Evolutionary conservation across 306 rosid species (phyloP).

Genomic region (Prunus mongolica): DNA sequence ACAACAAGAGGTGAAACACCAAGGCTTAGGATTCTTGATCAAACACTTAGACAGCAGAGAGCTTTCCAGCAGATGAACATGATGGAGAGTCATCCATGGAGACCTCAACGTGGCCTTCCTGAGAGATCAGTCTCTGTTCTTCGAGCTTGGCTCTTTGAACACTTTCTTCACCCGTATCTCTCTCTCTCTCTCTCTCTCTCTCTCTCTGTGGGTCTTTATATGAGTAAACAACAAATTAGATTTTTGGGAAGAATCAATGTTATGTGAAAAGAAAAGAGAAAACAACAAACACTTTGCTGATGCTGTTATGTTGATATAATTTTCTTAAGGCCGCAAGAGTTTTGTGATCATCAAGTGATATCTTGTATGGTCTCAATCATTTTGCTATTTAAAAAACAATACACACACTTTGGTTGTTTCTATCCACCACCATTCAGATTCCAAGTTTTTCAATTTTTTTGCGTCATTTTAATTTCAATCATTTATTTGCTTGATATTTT

Average conservation of each 20-base stretch:
- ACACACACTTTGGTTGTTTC: constrained; percentile 45
- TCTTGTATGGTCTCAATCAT: constrained; percentile 34
- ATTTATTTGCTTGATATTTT: constrained; percentile 23
- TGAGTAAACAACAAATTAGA: constrained; percentile 36
- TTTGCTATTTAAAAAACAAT: constrained; percentile 27
- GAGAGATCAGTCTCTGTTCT: constrained; percentile 87
- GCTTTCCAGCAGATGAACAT: constrained; percentile 85
- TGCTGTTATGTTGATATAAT: not conserved
- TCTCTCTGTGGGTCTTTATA: not conserved
- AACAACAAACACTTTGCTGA: constrained; percentile 7
- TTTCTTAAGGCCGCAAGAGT: not conserved
- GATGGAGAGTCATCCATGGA: constrained; percentile 97
- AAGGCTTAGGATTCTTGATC: constrained; percentile 72
- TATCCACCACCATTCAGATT: constrained; percentile 62
- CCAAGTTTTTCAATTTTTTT: constrained; percentile 11
- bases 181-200: not conserved
- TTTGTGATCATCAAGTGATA: not conserved
- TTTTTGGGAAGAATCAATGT: constrained; percentile 48
- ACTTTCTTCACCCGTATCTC: constrained; percentile 92
- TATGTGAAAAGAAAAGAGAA: constrained; percentile 10
- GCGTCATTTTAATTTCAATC: constrained; percentile 43
- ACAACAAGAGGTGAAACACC: constrained; percentile 85
- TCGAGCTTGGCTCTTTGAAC: constrained; percentile 96
- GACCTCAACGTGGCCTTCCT: constrained; percentile 98
- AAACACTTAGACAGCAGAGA: constrained; percentile 68